Evolutionary conservation across 2,329 filamentous ascomycete species (phyloP), one percentile per base, ranked within the genome.

Genomic region (Aspergillus ochraceoroseus): DNA sequence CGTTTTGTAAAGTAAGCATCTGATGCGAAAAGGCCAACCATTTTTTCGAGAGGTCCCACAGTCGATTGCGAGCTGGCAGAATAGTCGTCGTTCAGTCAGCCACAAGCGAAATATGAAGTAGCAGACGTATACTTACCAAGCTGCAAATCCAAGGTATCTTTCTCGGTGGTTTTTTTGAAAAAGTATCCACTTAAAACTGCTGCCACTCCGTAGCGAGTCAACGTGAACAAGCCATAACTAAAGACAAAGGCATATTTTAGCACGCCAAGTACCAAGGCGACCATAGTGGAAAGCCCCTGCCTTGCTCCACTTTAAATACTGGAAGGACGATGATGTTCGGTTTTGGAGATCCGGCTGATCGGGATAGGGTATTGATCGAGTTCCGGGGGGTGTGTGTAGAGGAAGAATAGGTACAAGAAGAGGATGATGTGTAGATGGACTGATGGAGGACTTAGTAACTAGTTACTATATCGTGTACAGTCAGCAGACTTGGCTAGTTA

Each of bases 1-100:
- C 72, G 43, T 64, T 68, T 25, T 62, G 62, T 9, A 76, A 62
- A 29, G 62, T 70, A 46, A 75, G 63, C 49, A 79, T 76, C 18
- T 67, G 62, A 55, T 80, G 77, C 14, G 58, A 64, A 28, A 76
- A 64, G 11, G 66, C 68, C 7, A 63, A 61, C 22, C 67, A 65
- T n/a, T 66, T 57, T 35, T 68, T 66, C 8, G 68, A 68, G 6
- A 79, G 63, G 45, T 73, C 70, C 76, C 76, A 80, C 49, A 77
- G 66, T 26, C 66, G 64, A 45, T 74, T 61, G 48, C 70, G 70
- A 38, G 72, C 76, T 78, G 13, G 12, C 20, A 17, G 7, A 12
- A 26, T 8, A 15, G 27, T 9, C 12, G 9, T 32, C 33, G n/a
- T 12, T 22, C 15, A 37, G 18, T 20, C 17, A 7, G 11, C 15